phyloP scores from a whole-genome alignment of 306 rosid species.

The Sechiopsis laciniata region DNA sequence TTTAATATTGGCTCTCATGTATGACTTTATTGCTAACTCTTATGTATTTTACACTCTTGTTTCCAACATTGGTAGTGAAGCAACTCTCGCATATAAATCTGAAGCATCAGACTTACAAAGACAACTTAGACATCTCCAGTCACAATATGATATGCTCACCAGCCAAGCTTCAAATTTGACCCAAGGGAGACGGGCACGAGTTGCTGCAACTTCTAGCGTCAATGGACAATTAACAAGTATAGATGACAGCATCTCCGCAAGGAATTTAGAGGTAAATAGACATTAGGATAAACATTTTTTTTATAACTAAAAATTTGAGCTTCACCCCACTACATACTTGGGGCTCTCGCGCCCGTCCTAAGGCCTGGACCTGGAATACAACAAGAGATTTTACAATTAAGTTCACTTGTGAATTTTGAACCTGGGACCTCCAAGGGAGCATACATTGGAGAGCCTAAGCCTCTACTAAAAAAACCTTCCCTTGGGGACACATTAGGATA shows the following conservation, averaged over 20 bases:
- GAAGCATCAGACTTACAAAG: conserved; percentile 77
- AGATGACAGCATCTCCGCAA: conserved; percentile 77
- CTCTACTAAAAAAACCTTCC: no score
- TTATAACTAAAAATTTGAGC: no score
- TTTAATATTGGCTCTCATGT: neutral
- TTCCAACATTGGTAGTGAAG: conserved; percentile 48
- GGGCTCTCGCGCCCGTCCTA: no score
- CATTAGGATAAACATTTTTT: neutral
- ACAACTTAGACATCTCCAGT: conserved; percentile 60
- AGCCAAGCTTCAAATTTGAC: conserved; percentile 70
- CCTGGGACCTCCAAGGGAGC: no score
- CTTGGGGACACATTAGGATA: neutral
- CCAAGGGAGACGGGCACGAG: conserved; percentile 90
- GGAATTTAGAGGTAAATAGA: conserved; percentile 67
- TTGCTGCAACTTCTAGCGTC: conserved; percentile 84
- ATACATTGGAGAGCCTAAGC: no score
- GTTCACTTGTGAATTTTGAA: no score
- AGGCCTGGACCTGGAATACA: no score
- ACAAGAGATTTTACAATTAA: no score
- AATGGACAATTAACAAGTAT: conserved; percentile 71
- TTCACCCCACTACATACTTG: no score
- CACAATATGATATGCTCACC: conserved; percentile 80
- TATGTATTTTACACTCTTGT: neutral
- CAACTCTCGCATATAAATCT: conserved; percentile 58
- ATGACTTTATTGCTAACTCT: conserved; percentile 3